Evolutionary conservation across 108 stramenopile genomes (phyloP).

Genomic region (Cyclotella kingstonii): DNA sequence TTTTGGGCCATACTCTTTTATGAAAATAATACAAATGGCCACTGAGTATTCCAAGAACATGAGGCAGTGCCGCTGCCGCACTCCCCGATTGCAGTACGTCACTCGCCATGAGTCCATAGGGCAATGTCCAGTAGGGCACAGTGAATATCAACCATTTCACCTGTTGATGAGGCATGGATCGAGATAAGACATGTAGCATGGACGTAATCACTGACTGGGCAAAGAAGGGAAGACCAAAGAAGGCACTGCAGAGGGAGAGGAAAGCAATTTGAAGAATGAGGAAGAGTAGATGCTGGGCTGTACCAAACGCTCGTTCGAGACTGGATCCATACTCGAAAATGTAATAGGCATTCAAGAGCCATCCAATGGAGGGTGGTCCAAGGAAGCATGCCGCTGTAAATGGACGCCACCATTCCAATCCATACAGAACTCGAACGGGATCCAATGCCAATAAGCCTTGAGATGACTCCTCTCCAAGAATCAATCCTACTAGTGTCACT

Average conservation of each 20-base stretch:
- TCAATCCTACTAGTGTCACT: slow-evolving; percentile 65
- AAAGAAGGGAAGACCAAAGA: slow-evolving; percentile 83
- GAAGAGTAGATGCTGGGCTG: slow-evolving; percentile 77
- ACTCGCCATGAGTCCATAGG: slow-evolving; percentile 78
- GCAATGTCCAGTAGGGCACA: slow-evolving; percentile 86
- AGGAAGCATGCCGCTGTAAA: slow-evolving; percentile 84
- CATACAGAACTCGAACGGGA: slow-evolving; percentile 74
- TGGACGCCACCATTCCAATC: slow-evolving; percentile 81
- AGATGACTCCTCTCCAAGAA: slow-evolving; percentile 81
- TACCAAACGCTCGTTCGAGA: slow-evolving; percentile 82
- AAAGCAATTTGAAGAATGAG: slow-evolving; percentile 61
- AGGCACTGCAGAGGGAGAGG: slow-evolving; percentile 52
- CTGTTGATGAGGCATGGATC: slow-evolving; percentile 78
- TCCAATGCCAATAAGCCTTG: slow-evolving; percentile 80
- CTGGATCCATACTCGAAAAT: slow-evolving; percentile 80
- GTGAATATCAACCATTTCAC: slow-evolving; percentile 87
- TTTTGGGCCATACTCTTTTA: slow-evolving; percentile 81
- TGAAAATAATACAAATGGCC: slow-evolving; percentile 87
- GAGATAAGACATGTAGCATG: slow-evolving; percentile 87
- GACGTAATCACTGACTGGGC: slow-evolving; percentile 74
- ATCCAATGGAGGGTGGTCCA: slow-evolving; percentile 82
- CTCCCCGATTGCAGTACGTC: slow-evolving; percentile 83
- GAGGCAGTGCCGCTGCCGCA: slow-evolving; percentile 72
- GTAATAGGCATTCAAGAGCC: slow-evolving; percentile 86
- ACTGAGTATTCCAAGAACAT: slow-evolving; percentile 83